phyloP scores from a whole-genome alignment of 768 basidiomycete genomes.

The Tricholoma flavovirens region DNA sequence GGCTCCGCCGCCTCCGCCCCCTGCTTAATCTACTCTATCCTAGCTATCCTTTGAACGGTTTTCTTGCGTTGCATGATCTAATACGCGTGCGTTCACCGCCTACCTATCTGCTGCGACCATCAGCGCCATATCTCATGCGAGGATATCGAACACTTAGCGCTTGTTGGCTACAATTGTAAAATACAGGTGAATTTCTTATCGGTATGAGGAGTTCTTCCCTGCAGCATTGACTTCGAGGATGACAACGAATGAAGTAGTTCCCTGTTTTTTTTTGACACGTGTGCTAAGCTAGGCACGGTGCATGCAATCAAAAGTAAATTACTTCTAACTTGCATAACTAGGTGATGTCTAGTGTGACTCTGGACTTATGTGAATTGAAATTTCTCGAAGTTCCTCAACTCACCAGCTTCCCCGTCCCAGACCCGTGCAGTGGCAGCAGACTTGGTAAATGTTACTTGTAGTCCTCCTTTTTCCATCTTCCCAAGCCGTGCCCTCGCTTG shows the following conservation, averaged over 20 bases:
- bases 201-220: background rate
- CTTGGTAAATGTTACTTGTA: background rate
- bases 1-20: constrained; percentile 23
- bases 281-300: too few species aligned
- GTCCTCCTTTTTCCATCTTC: background rate
- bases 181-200: background rate
- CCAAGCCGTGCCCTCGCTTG: background rate
- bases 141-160: background rate
- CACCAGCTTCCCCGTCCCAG: background rate
- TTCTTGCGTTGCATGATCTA: background rate
- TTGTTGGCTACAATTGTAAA: background rate
- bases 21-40: background rate
- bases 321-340: too few species aligned
- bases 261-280: too few species aligned
- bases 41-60: background rate
- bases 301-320: too few species aligned
- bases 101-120: background rate
- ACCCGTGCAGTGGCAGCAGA: background rate
- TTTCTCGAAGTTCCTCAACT: background rate
- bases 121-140: background rate
- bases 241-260: too few species aligned
- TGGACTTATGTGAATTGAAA: background rate
- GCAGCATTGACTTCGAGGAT: background rate
- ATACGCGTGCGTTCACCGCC: background rate
- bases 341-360: too few species aligned